Evolutionary conservation across 208 protist species (phyloP), one percentile per base, ranked within the genome.

Genomic region (Acanthamoeba triangularis): DNA sequence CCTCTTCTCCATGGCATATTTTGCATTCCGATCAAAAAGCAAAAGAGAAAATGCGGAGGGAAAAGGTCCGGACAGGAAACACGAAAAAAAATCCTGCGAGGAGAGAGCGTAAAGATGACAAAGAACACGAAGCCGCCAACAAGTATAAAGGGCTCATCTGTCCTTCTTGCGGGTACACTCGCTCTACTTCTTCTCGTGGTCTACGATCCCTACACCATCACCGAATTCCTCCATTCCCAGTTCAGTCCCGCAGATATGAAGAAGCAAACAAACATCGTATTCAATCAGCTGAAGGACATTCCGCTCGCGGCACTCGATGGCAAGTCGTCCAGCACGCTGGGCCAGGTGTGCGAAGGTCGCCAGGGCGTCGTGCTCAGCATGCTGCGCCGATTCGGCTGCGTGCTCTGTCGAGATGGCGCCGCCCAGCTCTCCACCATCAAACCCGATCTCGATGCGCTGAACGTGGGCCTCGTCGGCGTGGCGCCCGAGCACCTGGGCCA

Each of bases 401-500:
- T 49, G 33, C 74, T 82, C 16, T 52, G 37, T 23, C 4, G 74
- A 8, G 74, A 82, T 16, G 74, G 74, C 37, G 74, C 74, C 10
- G 37, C 33, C 33, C 37, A 82, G 74, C 74, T 82, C 16, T 82
- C 74, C 74, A 52, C 74, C 25, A 25, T 82, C 74, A 49, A 49
- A 4, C 16, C 33, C 37, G 74, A 82, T 8, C 74, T 82, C 13
- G 37, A 49, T 14, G 74, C 74, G 5, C 33, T 41, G 25, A 49
- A 82, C 74, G 74, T 82, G 74, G 74, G 28, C 74, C 74, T 82
- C 74, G 74, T 82, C 13, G 74, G 74, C 25, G 41, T 82, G 25
- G 74, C 37, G 16, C 74, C 33, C 41, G 74, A 82, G 74, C 74
- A 52, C 23, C 6, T 82, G 25, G 74, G 74, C 41, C 37, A 52